Conservation (phyloP, 2,329 filamentous ascomycete genomes). For the Leptographium wingfieldii region DNA sequence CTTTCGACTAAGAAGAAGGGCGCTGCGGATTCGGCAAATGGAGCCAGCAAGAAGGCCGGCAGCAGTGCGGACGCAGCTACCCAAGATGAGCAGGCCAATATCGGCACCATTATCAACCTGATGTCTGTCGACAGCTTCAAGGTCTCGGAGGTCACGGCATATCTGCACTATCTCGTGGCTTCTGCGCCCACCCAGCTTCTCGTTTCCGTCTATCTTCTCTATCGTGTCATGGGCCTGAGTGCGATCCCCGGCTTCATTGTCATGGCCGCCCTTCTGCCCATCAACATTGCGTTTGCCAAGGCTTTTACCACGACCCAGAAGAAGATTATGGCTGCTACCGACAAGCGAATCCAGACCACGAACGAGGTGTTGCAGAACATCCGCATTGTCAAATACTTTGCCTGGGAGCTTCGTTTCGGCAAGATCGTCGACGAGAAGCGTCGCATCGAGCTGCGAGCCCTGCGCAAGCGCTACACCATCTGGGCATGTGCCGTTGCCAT, state of each 20-base stretch:
- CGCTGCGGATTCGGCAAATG: conserved; percentile 15
- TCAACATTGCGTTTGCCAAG: conserved; percentile 81
- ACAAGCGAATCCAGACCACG: conserved; percentile 89
- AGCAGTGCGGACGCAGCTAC: conserved; percentile 21
- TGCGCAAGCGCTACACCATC: conserved; percentile 74
- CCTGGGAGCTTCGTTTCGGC: conserved; percentile 89
- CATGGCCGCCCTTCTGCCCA: conserved; percentile 76
- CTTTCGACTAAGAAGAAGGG: conserved; percentile 36
- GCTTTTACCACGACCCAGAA: conserved; percentile 82
- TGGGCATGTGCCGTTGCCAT: conserved; percentile 88
- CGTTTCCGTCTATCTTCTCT: conserved; percentile 70
- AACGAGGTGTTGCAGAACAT: conserved; percentile 98
- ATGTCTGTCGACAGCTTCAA: conserved; percentile 99
- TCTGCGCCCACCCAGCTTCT: conserved; percentile 79
- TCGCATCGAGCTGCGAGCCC: conserved; percentile 58
- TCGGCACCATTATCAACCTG: conserved; percentile 97
- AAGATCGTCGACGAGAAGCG: conserved; percentile 83
- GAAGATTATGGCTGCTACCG: conserved; percentile 81
- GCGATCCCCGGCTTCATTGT: conserved; percentile 86
- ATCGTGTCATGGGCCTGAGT: conserved; percentile 80
- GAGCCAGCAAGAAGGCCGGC: conserved; percentile 19
- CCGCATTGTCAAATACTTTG: conserved; percentile 98
- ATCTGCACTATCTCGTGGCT: conserved; percentile 91
- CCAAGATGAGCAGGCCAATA: conserved; percentile 67
- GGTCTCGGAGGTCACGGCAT: conserved; percentile 86